Percentiles rank a stretch among this genome's conserved stretches.
phyloP scores from a whole-genome alignment of 148 eudicot species.

The Vaccinium vitisidaea region DNA sequence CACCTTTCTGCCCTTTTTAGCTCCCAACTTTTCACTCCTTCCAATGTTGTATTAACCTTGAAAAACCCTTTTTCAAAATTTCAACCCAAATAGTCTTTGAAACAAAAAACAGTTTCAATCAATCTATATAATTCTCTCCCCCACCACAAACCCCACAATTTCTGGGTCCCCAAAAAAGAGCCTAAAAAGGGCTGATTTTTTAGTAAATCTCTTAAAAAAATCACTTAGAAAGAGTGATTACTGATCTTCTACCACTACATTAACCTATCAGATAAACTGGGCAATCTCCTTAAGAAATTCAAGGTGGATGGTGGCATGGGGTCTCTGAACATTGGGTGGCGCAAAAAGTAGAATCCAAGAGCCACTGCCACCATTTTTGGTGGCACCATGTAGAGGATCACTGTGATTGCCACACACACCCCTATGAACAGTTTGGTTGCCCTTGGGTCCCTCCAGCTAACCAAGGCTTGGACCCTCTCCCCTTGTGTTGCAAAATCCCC shows the following conservation, averaged over 20 bases:
- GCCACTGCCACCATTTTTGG: constrained; percentile 99
- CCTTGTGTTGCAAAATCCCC: constrained; percentile 96
- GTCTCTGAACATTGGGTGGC: constrained; percentile 98
- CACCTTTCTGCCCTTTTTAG: constrained; percentile 14
- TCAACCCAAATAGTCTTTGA: constrained; percentile 13
- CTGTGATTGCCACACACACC: constrained; percentile 62
- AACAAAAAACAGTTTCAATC: not conserved
- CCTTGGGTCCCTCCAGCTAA: constrained; percentile 97
- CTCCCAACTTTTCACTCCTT: constrained; percentile 31
- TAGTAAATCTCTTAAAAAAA: too few species aligned
- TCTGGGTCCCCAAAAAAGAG: constrained; percentile 19
- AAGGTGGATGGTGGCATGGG: constrained; percentile 93
- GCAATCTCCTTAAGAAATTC: constrained; percentile 88
- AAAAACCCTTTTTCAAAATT: constrained; percentile 6
- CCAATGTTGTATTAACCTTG: constrained; percentile 17
- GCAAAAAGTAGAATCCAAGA: constrained; percentile 85
- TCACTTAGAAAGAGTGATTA: too few species aligned
- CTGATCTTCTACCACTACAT: constrained; percentile 30
- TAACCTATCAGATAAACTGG: constrained; percentile 88
- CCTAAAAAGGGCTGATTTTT: constrained; percentile 3
- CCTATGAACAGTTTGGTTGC: constrained; percentile 89
- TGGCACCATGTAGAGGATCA: constrained; percentile 76
- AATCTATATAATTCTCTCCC: not conserved
- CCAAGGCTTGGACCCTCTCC: constrained; percentile 86
- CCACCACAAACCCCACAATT: constrained; percentile 27